A percentile compares a stretch with the other conserved stretches of the same genome.
phyloP scores from a whole-genome alignment of 1,284 basidiomycete species.

The Amylostereum areolatum region DNA sequence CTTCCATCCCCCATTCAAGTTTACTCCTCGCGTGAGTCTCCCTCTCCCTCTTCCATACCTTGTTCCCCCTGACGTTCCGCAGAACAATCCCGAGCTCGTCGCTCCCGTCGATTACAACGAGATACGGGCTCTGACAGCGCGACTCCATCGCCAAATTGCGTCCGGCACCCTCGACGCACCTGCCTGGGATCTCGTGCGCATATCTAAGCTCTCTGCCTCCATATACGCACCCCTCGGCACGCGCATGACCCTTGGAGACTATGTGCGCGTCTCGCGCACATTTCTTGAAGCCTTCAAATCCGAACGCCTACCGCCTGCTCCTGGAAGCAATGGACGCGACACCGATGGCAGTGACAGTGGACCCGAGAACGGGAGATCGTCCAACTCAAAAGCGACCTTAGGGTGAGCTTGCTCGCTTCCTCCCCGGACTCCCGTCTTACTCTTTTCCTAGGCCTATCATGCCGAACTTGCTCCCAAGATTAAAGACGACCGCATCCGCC shows the following conservation, averaged over 20 bases:
- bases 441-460: constrained; percentile 59
- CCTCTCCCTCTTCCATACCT: not conserved
- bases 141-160: constrained; percentile 63
- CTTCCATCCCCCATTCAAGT: constrained; percentile 69
- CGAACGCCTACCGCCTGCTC: no score
- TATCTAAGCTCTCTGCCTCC: constrained; percentile 67
- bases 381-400: constrained; percentile 51
- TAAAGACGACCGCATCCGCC: constrained; percentile 77
- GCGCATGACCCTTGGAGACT: constrained; percentile 72
- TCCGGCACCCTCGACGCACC: constrained; percentile 77
- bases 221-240: constrained; percentile 84
- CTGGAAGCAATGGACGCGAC: no score
- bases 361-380: constrained; percentile 27
- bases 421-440: constrained; percentile 2
- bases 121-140: constrained; percentile 57
- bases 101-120: constrained; percentile 54
- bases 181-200: constrained; percentile 72
- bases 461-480: constrained; percentile 59
- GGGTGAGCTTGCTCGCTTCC: constrained; percentile 35
- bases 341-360: no score
- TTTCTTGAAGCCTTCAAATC: constrained; percentile 75
- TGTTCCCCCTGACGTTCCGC: constrained; percentile 4
- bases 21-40: constrained; percentile 50
- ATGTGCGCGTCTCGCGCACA: constrained; percentile 65
- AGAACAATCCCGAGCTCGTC: constrained; percentile 70